These are phyloP conservation scores for Claviceps cyperi DNA, from an alignment of 2,329 filamentous ascomycete species.

Conservation along the genomic window DNA sequence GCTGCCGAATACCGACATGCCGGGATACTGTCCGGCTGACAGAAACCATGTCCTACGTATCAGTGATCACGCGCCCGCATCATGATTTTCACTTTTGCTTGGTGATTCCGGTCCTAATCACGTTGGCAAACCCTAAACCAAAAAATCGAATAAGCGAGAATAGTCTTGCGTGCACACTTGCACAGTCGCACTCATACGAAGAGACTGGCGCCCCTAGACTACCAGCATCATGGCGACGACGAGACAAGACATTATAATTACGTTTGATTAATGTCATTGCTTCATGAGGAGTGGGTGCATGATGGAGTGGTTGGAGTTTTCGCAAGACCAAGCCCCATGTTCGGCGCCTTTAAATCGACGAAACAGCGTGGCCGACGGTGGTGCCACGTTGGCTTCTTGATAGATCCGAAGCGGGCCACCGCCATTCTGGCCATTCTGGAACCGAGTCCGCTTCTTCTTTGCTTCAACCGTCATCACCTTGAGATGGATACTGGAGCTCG, in stretches of 20 bases:
- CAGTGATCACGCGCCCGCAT: neutral
- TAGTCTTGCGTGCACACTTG: neutral
- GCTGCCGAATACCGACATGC: slow-evolving; percentile 2
- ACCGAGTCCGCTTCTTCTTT: neutral
- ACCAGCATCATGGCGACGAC: neutral
- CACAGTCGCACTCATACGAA: slow-evolving; percentile 1
- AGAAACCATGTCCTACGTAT: neutral
- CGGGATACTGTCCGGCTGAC: neutral
- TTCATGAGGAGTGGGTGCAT: neutral
- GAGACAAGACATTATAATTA: neutral
- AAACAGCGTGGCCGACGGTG: neutral
- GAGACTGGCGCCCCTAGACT: neutral
- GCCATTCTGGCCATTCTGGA: neutral
- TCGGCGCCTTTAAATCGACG: neutral
- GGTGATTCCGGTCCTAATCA: neutral
- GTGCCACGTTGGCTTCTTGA: neutral
- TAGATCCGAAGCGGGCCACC: neutral
- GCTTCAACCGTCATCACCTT: neutral
- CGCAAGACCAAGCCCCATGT: neutral
- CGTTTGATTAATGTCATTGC: neutral
- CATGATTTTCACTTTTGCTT: neutral
- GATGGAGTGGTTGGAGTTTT: neutral
- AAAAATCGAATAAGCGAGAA: slow-evolving; percentile 6
- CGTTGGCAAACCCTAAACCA: neutral
- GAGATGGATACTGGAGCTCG: neutral